A percentile compares a stretch with the other conserved stretches of the same genome.
Conservation (phyloP, 1,284 basidiomycete species). For the Boletus smithii region DNA sequence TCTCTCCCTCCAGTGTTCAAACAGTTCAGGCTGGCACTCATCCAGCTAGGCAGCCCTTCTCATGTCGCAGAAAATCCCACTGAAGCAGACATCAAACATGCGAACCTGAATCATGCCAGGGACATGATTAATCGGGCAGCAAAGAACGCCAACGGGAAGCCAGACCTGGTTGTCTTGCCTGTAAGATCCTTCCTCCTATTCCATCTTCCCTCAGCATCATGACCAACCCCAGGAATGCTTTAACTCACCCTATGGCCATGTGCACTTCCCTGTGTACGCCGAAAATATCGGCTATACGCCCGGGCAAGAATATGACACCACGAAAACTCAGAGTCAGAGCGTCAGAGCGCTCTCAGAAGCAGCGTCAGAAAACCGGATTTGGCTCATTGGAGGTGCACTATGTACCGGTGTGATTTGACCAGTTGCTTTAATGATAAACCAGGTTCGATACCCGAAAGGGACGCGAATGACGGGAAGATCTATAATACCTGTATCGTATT, state of each 20-base stretch:
- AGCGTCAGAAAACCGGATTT: constrained; percentile 79
- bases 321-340: constrained; percentile 67
- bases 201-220: not conserved
- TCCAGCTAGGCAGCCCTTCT: constrained; percentile 77
- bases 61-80: constrained; percentile 37
- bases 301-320: constrained; percentile 56
- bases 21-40: constrained; percentile 79
- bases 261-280: constrained; percentile 80
- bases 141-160: constrained; percentile 46
- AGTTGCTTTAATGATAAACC: constrained; percentile 1
- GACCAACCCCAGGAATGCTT: constrained; percentile 78
- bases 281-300: constrained; percentile 70
- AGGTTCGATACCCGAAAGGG: constrained; percentile 90
- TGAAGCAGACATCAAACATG: constrained; percentile 46
- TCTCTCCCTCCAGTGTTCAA: constrained; percentile 46
- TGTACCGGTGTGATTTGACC: not conserved
- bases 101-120: constrained; percentile 77
- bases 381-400: constrained; percentile 84
- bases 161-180: constrained; percentile 86
- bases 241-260: constrained; percentile 94
- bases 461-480: constrained; percentile 60
- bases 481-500: constrained; percentile 95
- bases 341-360: constrained; percentile 79
- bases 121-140: constrained; percentile 77
- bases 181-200: constrained; percentile 43